Percentiles rank a stretch among this genome's conserved stretches.
phyloP scores from a whole-genome alignment of 2,329 filamentous ascomycete genomes.

The Dothistroma septosporum region DNA sequence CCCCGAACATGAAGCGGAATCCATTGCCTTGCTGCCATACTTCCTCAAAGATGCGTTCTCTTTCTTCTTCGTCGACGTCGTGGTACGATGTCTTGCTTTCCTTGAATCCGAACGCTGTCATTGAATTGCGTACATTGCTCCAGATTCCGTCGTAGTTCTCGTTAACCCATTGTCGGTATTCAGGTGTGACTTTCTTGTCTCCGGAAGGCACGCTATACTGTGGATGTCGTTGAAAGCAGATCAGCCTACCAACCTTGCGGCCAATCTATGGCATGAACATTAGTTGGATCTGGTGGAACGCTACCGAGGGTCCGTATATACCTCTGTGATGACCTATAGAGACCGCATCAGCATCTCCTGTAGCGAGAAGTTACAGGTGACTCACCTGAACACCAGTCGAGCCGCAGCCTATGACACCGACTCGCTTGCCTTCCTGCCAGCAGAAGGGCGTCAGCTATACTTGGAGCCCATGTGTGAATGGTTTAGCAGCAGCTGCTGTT shows the following conservation, averaged over 20 bases:
- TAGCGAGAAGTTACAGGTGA: not conserved
- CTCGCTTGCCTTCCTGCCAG: conserved; percentile 31
- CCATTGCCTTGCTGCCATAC: conserved; percentile 50
- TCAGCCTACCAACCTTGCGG: conserved; percentile 27
- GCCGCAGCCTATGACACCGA: conserved; percentile 43
- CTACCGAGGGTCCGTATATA: not conserved
- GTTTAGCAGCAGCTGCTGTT: too few relatives aligned
- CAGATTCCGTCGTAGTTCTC: conserved; percentile 36
- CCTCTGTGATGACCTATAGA: conserved; percentile 6
- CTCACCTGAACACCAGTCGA: conserved; percentile 41
- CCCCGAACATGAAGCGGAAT: conserved; percentile 52
- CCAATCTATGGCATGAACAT: conserved; percentile 18
- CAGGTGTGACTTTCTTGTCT: conserved; percentile 26
- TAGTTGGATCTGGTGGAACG: not conserved
- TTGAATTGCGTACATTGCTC: conserved; percentile 27
- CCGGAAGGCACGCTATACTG: conserved; percentile 37
- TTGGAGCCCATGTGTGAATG: too few relatives aligned
- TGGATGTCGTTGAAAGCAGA: conserved; percentile 37
- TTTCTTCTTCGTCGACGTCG: conserved; percentile 33
- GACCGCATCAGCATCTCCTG: not conserved
- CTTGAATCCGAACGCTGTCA: conserved; percentile 35
- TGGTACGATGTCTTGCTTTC: conserved; percentile 27
- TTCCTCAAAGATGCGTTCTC: conserved; percentile 46
- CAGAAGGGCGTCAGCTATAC: too few relatives aligned
- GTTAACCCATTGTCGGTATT: conserved; percentile 34